Evolutionary conservation across 768 basidiomycete genomes (phyloP).

Genomic region (Russula griseocarnosa): DNA sequence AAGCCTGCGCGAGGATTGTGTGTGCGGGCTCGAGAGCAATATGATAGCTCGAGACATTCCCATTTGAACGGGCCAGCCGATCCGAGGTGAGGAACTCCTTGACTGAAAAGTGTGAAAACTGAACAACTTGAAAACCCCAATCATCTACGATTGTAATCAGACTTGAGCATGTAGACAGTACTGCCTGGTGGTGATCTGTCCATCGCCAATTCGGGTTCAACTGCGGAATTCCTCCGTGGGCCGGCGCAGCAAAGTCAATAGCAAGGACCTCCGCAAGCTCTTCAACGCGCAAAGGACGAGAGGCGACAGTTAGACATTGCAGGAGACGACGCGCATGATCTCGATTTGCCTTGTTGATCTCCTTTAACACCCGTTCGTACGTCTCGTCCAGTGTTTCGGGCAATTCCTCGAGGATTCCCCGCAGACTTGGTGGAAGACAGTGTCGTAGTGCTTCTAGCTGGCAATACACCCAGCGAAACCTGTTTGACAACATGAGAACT

Average conservation of each 20-base stretch:
- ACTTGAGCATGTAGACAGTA: conserved; percentile 12
- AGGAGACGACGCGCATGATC: conserved; percentile 11
- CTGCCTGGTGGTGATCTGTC: background rate
- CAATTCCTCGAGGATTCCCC: background rate
- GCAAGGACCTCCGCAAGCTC: conserved; percentile 18
- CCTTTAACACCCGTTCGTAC: background rate
- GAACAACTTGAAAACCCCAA: background rate
- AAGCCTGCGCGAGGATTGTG: conserved; percentile 2
- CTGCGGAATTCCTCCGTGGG: background rate
- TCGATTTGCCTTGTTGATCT: background rate
- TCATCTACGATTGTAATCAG: background rate
- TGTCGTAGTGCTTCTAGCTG: background rate
- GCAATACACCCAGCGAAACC: conserved; percentile 6
- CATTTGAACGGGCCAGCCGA: background rate
- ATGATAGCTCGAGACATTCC: conserved; percentile 1
- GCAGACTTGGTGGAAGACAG: conserved; percentile 5
- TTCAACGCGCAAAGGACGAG: background rate
- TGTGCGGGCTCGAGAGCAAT: conserved; percentile 3
- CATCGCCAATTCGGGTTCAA: conserved; percentile 3
- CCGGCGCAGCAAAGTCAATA: conserved; percentile 8
- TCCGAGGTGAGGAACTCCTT: conserved; percentile 14
- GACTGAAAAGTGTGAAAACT: conserved; percentile 18
- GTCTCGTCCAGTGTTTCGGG: conserved; percentile 8
- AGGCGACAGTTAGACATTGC: conserved; percentile 10
- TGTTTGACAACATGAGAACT: background rate